These are phyloP conservation scores for Arthrocladium fulminans DNA, from an alignment of 2,329 filamentous ascomycete species.

Conservation along the genomic window DNA sequence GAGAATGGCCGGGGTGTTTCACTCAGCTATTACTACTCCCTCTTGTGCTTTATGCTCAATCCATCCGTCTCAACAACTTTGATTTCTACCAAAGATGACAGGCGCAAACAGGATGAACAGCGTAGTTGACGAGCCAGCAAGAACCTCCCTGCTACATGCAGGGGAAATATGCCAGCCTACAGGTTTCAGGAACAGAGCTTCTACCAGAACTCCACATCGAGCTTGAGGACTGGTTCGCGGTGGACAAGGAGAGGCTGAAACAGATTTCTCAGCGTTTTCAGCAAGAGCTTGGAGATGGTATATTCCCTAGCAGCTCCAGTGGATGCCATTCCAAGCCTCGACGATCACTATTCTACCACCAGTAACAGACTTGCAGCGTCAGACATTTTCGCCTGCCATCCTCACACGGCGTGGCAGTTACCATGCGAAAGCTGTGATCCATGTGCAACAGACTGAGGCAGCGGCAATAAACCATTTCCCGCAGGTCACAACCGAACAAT, in stretches of 20 bases:
- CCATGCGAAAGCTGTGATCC: no score
- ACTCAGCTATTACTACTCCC: not conserved
- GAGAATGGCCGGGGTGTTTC: no score
- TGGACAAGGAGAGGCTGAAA: conserved; percentile 67
- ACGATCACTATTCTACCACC: not conserved
- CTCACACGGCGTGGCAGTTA: no score
- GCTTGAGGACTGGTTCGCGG: conserved; percentile 62
- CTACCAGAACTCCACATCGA: not conserved
- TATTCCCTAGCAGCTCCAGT: conserved; percentile 12
- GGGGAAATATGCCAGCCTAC: not conserved
- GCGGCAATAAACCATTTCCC: no score
- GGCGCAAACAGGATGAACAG: not conserved
- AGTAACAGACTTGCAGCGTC: not conserved
- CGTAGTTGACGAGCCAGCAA: not conserved
- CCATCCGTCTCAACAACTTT: not conserved
- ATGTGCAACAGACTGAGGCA: no score
- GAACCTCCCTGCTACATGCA: not conserved
- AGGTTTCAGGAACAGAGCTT: not conserved
- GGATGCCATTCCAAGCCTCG: not conserved
- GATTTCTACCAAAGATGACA: not conserved
- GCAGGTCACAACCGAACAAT: no score
- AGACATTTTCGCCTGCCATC: no score
- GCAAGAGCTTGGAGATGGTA: conserved; percentile 69
- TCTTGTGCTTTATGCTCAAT: not conserved
- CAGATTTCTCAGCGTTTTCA: conserved; percentile 78